These are phyloP conservation scores for Fusarium brevicatenulatum DNA, from an alignment of 2,329 filamentous ascomycete species.

Conservation along the genomic window DNA sequence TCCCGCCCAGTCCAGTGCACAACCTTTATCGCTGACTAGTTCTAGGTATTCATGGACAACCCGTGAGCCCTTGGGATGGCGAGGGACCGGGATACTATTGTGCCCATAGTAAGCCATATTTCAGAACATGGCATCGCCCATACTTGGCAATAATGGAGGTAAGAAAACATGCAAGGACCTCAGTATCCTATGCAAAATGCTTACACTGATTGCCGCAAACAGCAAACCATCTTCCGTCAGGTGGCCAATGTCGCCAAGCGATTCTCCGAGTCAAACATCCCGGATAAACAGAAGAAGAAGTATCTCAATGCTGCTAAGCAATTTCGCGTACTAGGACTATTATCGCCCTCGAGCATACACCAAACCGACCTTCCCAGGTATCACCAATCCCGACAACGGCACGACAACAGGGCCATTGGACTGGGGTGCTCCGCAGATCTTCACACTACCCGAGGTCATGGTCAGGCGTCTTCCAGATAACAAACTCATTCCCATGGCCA, in stretches of 20 bases:
- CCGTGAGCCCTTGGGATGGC: accelerated
- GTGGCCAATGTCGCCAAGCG: accelerated
- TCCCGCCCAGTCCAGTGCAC: accelerated
- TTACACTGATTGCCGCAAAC: background rate
- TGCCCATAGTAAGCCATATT: accelerated
- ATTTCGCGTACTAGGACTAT: background rate
- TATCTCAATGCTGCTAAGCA: accelerated
- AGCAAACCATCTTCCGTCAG: background rate
- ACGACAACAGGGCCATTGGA: accelerated
- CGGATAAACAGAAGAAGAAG: background rate
- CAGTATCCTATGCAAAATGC: accelerated
- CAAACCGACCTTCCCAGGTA: accelerated
- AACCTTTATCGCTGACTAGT: accelerated
- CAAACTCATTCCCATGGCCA: accelerated
- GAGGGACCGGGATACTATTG: accelerated
- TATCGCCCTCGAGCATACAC: accelerated
- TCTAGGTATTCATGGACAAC: background rate
- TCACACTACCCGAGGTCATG: background rate
- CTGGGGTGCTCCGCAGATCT: background rate
- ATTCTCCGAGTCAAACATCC: background rate
- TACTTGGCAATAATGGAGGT: background rate
- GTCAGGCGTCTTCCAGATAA: background rate
- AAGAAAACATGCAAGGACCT: background rate
- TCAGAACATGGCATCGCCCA: background rate
- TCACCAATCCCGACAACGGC: background rate